Evolutionary conservation across 257 asterid genomes (phyloP), one percentile per base, ranked within the genome.

Genomic region (Orobanche coerulescens): DNA sequence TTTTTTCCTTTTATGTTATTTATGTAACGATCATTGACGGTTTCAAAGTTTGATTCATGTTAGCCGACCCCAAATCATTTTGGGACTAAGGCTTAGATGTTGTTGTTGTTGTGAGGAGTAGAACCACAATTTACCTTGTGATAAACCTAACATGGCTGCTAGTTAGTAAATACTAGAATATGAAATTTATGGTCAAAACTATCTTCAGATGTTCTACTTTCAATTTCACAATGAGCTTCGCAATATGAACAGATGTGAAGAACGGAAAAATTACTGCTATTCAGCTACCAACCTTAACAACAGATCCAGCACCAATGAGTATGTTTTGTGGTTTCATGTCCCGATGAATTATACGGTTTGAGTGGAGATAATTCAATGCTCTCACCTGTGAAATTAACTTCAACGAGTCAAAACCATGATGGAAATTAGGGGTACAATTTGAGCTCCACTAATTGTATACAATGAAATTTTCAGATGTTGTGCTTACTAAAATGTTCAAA

Each of bases 241-340:
- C 14, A 61, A 51, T 36, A 64, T 55, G 61, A 26, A 48, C 65
- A 55, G 48, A 60, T 47, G 23, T 20, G 26, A 47, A 14, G 4
- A 31, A 20, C 56, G 58, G 25, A 40, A 24, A 5, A 47, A 44
- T 4, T 30, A 48, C 40, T n/a, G 65, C 6, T 61, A 14, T 33
- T 49, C 31, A 42, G 19, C 52, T 51, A 58, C 76, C 79, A 59
- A 91, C 98, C 98, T 93, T 93, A 71, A 93, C 87, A 63, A 87
- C 34, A 48, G 96, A 93, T 70, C 97, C 96, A 46, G 99, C 75
- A 64, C 99, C 94, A 71, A 93, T 93, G 69, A 93, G 97, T 58
- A 93, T 93, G 74, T 93, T 93, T 71, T 89, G 99, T 19, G 97
- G 99, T 64, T 93, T 93, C 96, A 93, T 93, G 76, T 93, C 99